Evolutionary conservation across 2,329 filamentous ascomycete species (phyloP), one percentile per base, ranked within the genome.

Genomic region (Aspergillus felis): DNA sequence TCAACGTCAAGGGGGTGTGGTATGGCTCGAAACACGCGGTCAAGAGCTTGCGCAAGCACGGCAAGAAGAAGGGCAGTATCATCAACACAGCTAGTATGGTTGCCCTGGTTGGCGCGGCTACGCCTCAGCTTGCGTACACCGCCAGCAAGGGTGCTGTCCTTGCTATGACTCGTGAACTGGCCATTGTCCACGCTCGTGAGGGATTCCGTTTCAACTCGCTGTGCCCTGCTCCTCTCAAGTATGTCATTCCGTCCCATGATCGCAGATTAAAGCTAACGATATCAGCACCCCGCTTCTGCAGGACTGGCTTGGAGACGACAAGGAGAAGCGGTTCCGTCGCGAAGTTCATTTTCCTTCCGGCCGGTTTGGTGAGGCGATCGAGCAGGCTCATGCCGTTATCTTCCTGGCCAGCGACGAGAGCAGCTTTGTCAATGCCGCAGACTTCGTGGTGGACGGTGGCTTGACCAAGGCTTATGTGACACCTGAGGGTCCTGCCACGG

Each of bases 1-100:
- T 96, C 81, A 97, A 97, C 76, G 92, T 96, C 76, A 97, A 97
- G 84, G 92, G 92, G 46, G 92, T 97, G 20, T 96, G 92, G 92
- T 97, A 85, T 74, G 92, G 92, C 59, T 88, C 86, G 83, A 97
- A 96, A 82, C 91, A 96, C 74, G 91, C 92, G 6, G 87, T 97
- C 28, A 81, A 93, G 52, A 85, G 90, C 47, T 82, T 97, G 67
- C 88, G 92, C 63, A 87, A 86, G 66, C 82, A 95, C 81, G 83
- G 84, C 55, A 97, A 97, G 85, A 84, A 81, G 48, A 85, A 82
- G 66, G 90, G 85, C 52, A 91, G 87, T 75, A 86, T 97, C 76
- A 92, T 96, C 83, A 96, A 96, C 82, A 96, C 91, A 2, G 92
- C 91, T 27, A 92, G 88, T 50, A 88, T 96, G 51, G 92, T 96